phyloP scores from a whole-genome alignment of 108 stramenopile genomes.

The Conticribra guillardii region DNA sequence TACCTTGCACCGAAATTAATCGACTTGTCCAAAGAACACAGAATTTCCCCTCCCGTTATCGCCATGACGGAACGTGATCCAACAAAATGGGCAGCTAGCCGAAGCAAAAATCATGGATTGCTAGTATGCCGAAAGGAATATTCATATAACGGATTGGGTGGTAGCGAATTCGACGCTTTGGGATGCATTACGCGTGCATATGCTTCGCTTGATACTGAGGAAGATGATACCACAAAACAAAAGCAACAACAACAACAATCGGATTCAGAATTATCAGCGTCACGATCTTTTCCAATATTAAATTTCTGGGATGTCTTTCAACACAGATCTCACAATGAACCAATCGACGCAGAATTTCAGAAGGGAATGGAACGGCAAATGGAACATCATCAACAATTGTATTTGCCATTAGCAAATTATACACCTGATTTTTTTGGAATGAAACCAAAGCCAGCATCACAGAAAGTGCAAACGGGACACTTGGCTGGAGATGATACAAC shows the following conservation, averaged over 20 bases:
- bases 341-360: conserved; percentile 15
- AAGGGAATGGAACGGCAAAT: conserved; percentile 38
- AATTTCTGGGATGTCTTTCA: conserved; percentile 48
- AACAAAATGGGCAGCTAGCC: conserved; percentile 35
- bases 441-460: neutral
- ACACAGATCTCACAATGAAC: conserved; percentile 31
- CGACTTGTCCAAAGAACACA: conserved; percentile 11
- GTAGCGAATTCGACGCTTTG: conserved; percentile 44
- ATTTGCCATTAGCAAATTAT: conserved; percentile 26
- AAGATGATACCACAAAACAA: neutral
- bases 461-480: too few relatives aligned
- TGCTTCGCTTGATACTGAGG: neutral
- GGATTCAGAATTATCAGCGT: too few relatives aligned
- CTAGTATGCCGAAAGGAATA: conserved; percentile 37
- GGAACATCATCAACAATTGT: conserved; percentile 36
- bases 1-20: conserved; percentile 37
- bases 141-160: conserved; percentile 27
- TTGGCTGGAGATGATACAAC: neutral
- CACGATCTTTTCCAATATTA: too few relatives aligned
- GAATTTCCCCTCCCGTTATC: conserved; percentile 13
- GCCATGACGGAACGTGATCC: conserved; percentile 44
- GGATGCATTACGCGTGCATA: conserved; percentile 38
- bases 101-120: conserved; percentile 38
- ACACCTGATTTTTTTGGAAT: conserved; percentile 44
- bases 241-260: too few relatives aligned